These are phyloP conservation scores for Malus fusca DNA, from an alignment of 306 rosid species.

Conservation along the genomic window DNA sequence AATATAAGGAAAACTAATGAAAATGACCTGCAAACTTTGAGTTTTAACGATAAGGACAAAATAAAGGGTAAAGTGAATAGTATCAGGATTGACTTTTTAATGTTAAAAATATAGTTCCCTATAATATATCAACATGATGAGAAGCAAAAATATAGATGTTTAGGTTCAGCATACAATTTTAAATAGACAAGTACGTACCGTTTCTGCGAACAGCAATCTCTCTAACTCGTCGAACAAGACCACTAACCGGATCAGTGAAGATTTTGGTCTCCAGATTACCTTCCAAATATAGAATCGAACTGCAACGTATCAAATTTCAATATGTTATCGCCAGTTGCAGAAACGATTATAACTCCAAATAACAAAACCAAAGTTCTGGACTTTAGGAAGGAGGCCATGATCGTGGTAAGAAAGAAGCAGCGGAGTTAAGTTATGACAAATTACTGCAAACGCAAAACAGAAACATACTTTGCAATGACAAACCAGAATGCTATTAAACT, in stretches of 20 bases:
- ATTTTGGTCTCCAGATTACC: slow-evolving; percentile 84
- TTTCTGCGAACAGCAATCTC: slow-evolving; percentile 71
- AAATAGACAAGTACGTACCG: slow-evolving; percentile 28
- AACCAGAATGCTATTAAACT: background rate
- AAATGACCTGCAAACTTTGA: too few relatives aligned
- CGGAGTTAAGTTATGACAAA: background rate
- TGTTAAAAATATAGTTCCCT: too few relatives aligned
- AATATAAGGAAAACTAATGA: background rate
- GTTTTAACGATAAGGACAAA: too few relatives aligned
- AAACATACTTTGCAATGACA: background rate
- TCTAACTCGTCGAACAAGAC: slow-evolving; percentile 72
- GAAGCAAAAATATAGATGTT: background rate
- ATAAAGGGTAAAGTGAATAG: too few relatives aligned
- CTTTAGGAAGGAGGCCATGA: background rate
- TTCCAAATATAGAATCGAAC: slow-evolving; percentile 69
- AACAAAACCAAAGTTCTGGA: background rate
- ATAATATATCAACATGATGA: background rate
- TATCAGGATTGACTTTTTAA: too few relatives aligned
- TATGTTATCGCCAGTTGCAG: background rate
- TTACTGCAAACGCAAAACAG: background rate
- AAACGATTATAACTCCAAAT: background rate
- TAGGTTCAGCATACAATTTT: background rate
- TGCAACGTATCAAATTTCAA: slow-evolving; percentile 20
- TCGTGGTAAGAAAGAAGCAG: background rate
- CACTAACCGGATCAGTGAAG: slow-evolving; percentile 54